Conservation (phyloP, 371 early-diverging fungal genomes). For the Scutellospora calospora region DNA sequence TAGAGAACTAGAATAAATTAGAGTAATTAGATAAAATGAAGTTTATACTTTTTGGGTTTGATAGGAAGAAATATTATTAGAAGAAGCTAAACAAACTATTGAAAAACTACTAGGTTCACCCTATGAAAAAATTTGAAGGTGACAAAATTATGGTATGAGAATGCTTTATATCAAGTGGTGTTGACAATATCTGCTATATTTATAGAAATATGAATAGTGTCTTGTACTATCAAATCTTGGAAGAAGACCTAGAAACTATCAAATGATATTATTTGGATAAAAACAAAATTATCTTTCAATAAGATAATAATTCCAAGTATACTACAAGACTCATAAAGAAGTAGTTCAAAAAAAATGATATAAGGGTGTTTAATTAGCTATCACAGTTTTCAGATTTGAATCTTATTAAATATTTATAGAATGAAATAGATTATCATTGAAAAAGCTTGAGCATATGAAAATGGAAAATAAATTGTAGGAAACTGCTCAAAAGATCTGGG, state of each 20-base stretch:
- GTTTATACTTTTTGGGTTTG: not conserved
- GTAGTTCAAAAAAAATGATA: not conserved
- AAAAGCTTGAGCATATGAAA: not conserved
- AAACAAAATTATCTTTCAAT: not conserved
- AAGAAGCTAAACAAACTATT: not conserved
- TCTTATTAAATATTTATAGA: not conserved
- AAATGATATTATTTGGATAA: not conserved
- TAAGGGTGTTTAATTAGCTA: not conserved
- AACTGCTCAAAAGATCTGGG: too few relatives aligned
- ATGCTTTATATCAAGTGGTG: not conserved
- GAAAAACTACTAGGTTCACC: not conserved
- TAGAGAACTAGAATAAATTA: conserved; percentile 10
- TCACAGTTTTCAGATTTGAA: not conserved
- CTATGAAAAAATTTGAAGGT: conserved; percentile 7
- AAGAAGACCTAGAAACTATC: not conserved
- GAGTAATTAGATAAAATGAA: conserved; percentile 20
- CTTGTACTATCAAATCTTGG: not conserved
- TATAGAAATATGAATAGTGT: not conserved
- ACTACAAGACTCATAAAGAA: not conserved
- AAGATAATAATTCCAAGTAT: not conserved
- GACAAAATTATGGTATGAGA: conserved; percentile 21
- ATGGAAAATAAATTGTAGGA: too few relatives aligned
- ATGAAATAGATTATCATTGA: not conserved
- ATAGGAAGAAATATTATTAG: conserved; percentile 17
- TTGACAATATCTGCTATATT: not conserved